Conservation (phyloP, 2,329 filamentous ascomycete species). For the Eutypa lata region DNA sequence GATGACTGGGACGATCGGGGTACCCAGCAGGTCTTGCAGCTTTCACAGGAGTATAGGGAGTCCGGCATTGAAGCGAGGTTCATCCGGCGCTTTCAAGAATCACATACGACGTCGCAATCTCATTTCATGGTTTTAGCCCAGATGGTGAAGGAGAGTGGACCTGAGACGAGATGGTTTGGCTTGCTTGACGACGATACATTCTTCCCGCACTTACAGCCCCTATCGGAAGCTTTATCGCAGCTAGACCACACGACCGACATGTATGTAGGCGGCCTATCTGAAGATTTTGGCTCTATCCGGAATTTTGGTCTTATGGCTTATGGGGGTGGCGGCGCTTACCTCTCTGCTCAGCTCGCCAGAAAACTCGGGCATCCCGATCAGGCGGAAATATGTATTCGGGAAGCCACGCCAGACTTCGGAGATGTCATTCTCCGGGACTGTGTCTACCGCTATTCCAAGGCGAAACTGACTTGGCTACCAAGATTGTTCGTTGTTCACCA, state of each 20-base stretch:
- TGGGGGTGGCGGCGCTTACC: constrained; percentile 56
- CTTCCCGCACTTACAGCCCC: constrained; percentile 49
- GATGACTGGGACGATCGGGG: constrained; percentile 32
- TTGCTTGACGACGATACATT: constrained; percentile 61
- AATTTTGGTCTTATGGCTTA: constrained; percentile 55
- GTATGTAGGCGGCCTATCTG: constrained; percentile 55
- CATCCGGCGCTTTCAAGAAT: constrained; percentile 22
- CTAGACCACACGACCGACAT: constrained; percentile 44
- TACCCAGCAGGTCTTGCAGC: constrained; percentile 24
- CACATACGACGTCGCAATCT: constrained; percentile 44
- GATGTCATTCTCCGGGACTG: constrained; percentile 54
- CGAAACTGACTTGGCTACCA: constrained; percentile 46
- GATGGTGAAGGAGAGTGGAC: constrained; percentile 38
- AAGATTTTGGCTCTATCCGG: constrained; percentile 47
- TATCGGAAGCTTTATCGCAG: constrained; percentile 40
- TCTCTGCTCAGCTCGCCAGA: constrained; percentile 48
- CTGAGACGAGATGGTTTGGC: constrained; percentile 47
- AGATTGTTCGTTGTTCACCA: constrained; percentile 39
- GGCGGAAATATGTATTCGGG: constrained; percentile 43
- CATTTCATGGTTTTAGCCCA: constrained; percentile 53
- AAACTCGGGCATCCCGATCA: constrained; percentile 37
- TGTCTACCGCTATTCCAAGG: constrained; percentile 48
- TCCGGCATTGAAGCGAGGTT: constrained; percentile 28
- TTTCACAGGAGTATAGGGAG: constrained; percentile 30
- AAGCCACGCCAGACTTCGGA: constrained; percentile 37